A percentile compares a stretch with the other conserved stretches of the same genome.
Conservation (phyloP, 495 filamentous ascomycete genomes). For the Chaetomium cochliodes region DNA sequence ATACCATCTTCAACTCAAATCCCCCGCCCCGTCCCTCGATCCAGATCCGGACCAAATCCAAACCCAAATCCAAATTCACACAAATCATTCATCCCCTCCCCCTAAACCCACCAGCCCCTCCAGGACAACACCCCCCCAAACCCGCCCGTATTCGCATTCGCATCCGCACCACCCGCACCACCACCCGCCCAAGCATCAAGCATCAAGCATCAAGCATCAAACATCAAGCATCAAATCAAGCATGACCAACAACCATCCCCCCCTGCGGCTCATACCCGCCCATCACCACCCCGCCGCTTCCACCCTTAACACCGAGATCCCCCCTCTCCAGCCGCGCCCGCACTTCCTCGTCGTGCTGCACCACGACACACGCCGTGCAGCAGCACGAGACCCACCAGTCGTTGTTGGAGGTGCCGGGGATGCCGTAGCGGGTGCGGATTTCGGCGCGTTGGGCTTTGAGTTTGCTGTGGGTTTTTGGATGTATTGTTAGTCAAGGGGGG, state of each 20-base stretch:
- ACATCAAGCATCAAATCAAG: too few relatives aligned
- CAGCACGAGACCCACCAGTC: slow-evolving; percentile 48
- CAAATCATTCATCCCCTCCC: too few relatives aligned
- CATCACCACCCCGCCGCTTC: not conserved
- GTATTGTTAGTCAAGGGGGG: not conserved
- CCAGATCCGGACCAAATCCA: too few relatives aligned
- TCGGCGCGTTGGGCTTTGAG: slow-evolving; percentile 51
- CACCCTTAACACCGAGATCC: not conserved
- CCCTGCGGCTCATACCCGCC: not conserved
- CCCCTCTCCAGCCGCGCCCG: slow-evolving; percentile 18
- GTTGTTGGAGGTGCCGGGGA: slow-evolving; percentile 47
- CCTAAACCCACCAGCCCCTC: too few relatives aligned
- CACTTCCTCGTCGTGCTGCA: slow-evolving; percentile 58
- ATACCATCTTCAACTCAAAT: too few relatives aligned
- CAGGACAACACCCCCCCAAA: too few relatives aligned
- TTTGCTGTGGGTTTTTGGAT: slow-evolving; percentile 22
- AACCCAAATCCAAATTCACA: too few relatives aligned
- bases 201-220: too few relatives aligned
- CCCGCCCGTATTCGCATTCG: too few relatives aligned
- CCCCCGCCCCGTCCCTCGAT: too few relatives aligned
- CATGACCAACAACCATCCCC: not conserved
- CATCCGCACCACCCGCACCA: not conserved
- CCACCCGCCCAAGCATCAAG: too few relatives aligned
- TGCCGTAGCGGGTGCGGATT: slow-evolving; percentile 49
- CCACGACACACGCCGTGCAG: slow-evolving; percentile 54